Evolutionary conservation across 768 basidiomycete genomes (phyloP).

Genomic region (Amanita polypyramis): DNA sequence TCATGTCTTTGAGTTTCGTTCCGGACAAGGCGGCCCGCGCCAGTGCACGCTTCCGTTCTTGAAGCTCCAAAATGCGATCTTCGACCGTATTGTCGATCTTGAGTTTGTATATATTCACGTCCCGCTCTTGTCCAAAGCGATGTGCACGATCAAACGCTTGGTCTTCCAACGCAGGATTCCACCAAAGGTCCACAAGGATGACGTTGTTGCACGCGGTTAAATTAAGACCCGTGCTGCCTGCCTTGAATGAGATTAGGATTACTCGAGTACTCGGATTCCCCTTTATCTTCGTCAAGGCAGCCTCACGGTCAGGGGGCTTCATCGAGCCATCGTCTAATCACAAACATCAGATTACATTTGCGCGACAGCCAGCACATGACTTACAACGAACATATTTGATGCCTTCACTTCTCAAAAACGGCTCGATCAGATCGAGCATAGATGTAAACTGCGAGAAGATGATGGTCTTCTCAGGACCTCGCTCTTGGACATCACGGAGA

Average conservation of each 20-base stretch:
- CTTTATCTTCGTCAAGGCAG: slow-evolving; percentile 63
- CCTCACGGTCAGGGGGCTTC: slow-evolving; percentile 66
- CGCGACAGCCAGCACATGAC: slow-evolving; percentile 21
- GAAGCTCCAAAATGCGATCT: slow-evolving; percentile 83
- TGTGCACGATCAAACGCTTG: slow-evolving; percentile 93
- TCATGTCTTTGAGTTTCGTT: slow-evolving; percentile 77
- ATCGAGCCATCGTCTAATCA: slow-evolving; percentile 83
- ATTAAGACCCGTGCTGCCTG: slow-evolving; percentile 93
- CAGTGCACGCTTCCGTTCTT: slow-evolving; percentile 83
- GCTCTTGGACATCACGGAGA: slow-evolving; percentile 50
- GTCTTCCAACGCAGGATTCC: slow-evolving; percentile 88
- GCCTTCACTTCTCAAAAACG: slow-evolving; percentile 60
- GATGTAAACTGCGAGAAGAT: slow-evolving; percentile 92
- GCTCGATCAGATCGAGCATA: slow-evolving; percentile 80
- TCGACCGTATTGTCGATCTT: slow-evolving; percentile 83
- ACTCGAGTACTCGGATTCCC: slow-evolving; percentile 46
- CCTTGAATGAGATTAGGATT: slow-evolving; percentile 94
- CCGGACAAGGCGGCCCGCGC: slow-evolving; percentile 81
- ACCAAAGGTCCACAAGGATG: slow-evolving; percentile 90
- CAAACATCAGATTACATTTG: slow-evolving; percentile 2
- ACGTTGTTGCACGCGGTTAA: slow-evolving; percentile 92
- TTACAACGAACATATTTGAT: slow-evolving; percentile 79
- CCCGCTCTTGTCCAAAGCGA: slow-evolving; percentile 78
- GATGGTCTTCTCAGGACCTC: slow-evolving; percentile 80
- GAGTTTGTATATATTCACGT: slow-evolving; percentile 85